Conservation (phyloP, 139 green algal genomes). For the Chlamydomonas sp. region DNA sequence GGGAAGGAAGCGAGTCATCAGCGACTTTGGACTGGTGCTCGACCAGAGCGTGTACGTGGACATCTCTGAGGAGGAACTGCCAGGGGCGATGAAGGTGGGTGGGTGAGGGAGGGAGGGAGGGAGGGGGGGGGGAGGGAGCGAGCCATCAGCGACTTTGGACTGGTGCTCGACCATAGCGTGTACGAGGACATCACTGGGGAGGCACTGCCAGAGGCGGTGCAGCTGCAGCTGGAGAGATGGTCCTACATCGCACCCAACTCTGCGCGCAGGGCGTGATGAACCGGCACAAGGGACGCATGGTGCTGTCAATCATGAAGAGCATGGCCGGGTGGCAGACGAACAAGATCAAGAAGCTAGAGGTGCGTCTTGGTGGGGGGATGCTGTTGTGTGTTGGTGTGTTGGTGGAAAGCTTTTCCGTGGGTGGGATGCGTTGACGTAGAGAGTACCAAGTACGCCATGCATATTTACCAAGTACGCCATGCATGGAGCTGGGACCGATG, state of each 20-base stretch:
- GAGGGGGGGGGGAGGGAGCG: background rate
- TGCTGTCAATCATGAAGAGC: slow-evolving; percentile 57
- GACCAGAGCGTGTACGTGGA: slow-evolving; percentile 60
- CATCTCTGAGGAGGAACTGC: slow-evolving; percentile 47
- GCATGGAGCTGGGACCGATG: too few species aligned
- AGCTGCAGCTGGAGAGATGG: too few species aligned
- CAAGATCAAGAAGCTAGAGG: slow-evolving; percentile 62
- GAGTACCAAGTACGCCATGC: too few species aligned
- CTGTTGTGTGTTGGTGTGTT: too few species aligned
- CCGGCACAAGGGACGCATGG: slow-evolving; percentile 72
- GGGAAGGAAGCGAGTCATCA: slow-evolving; percentile 49
- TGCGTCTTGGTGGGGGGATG: too few species aligned
- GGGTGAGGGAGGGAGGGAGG: too few species aligned
- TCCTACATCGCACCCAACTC: slow-evolving; percentile 5
- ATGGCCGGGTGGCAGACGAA: slow-evolving; percentile 55
- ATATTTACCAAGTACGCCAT: too few species aligned
- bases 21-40: slow-evolving; percentile 64
- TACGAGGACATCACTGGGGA: slow-evolving; percentile 55
- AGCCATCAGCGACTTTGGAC: slow-evolving; percentile 58
- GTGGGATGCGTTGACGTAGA: too few species aligned
- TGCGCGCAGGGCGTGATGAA: too few species aligned
- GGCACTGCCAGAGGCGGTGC: too few species aligned
- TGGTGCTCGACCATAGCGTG: slow-evolving; percentile 62
- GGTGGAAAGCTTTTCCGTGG: too few species aligned
- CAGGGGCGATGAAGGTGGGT: slow-evolving; percentile 57